Base-by-base conservation (phyloP, 495 filamentous ascomycete species). In the Trichoderma orchidacearum region DNA sequence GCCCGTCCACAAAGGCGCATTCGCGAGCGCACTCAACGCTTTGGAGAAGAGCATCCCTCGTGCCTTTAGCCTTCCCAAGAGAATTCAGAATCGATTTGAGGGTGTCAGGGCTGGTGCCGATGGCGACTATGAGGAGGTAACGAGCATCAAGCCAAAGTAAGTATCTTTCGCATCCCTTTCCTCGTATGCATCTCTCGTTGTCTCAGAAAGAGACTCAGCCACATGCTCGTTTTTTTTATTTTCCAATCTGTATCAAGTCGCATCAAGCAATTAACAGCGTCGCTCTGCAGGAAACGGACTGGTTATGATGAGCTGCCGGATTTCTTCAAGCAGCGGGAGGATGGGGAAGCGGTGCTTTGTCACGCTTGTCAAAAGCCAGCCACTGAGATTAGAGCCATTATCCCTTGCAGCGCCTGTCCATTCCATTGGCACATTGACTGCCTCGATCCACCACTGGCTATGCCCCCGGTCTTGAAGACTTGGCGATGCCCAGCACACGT, bases 401-500 rank as follows among this genome's bases (percentile, higher is more conserved):
- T 94, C 57, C 79, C 83, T 5, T 96, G 90, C 70, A 88, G 88
- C 62, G 85, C 82, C 60, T 98, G 93, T 66, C 77, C 78, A 2
- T 73, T 86, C 23, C 77, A 78, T 31, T 98, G 90, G 82, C 93
- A 98, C 70, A 72, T 96, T 15, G 92, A 97, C 70, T 98, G 93
- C 69, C 71, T 93, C 15, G 82, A 90, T 65, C 87, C 89, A 3
- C 94, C 94, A 28, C 65, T 91, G 64, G 83, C 90, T 28, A 78
- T 82, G 51, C 86, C 88, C 13, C 91, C 92, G 4, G 64, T 77
- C 5, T 74, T 82, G 48, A 75, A 80, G 53, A 85, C 80, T 28
- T 98, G 90, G 90, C 85, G 82, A 73, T 98, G 93, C 62, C 92
- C 93, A 58, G 83, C 83, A 63, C 93, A 98, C 68, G 75, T 85